Evolutionary conservation across 805 yeast species (phyloP).

Genomic region (Lipomyces sp.): DNA sequence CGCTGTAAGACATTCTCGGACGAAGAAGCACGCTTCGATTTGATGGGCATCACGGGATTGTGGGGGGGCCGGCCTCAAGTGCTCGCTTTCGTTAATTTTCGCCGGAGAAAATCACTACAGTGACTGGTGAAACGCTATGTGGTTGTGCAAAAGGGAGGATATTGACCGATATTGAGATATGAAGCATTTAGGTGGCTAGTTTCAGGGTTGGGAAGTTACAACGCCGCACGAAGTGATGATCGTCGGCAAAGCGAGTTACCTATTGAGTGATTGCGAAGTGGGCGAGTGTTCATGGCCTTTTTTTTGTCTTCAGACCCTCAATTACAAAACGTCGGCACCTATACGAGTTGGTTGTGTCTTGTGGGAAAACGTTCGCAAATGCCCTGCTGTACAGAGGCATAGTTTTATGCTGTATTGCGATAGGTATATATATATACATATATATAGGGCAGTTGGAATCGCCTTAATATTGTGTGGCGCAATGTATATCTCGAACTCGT

Average conservation of each 20-base stretch:
- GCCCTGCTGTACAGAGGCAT: too few relatives aligned
- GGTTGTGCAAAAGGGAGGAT: background rate
- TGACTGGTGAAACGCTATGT: background rate
- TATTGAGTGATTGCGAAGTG: background rate
- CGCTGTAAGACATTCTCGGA: constrained; percentile 42
- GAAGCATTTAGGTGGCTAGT: background rate
- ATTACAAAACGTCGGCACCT: too few relatives aligned
- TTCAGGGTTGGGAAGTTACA: background rate
- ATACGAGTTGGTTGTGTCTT: too few relatives aligned
- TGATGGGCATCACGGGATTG: constrained; percentile 21
- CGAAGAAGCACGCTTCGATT: constrained; percentile 30
- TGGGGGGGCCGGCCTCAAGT: background rate
- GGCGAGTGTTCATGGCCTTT: too few relatives aligned
- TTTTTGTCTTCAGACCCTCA: background rate
- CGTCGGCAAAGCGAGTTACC: background rate
- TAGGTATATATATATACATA: too few relatives aligned
- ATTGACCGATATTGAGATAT: background rate
- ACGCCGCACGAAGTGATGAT: background rate
- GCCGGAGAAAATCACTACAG: background rate
- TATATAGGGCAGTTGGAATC: too few relatives aligned
- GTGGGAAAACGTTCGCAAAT: too few relatives aligned
- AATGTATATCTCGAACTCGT: too few relatives aligned
- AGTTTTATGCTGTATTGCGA: too few relatives aligned
- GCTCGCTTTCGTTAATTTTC: background rate
- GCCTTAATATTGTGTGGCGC: too few relatives aligned